Conservation (phyloP, 2,329 filamentous ascomycete species). For the Cyphellophora europaea region DNA sequence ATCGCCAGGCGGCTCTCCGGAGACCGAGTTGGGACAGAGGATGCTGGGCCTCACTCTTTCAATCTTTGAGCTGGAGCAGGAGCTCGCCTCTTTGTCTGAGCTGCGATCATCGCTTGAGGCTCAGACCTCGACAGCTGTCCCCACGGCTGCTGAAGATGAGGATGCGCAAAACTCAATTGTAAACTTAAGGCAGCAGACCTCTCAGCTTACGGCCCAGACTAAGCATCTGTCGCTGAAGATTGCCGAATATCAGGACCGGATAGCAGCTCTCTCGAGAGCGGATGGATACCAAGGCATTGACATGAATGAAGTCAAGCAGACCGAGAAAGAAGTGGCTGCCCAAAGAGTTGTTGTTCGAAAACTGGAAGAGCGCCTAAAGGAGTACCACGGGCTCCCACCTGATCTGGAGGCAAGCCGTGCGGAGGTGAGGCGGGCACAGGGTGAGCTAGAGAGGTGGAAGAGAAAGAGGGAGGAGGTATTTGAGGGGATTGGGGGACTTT, state of each 20-base stretch:
- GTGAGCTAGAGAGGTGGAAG: constrained; percentile 53
- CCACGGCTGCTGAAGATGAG: constrained; percentile 23
- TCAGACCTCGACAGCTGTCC: constrained; percentile 28
- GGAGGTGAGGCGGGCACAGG: constrained; percentile 60
- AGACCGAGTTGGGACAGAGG: constrained; percentile 25
- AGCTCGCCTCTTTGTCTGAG: constrained; percentile 45
- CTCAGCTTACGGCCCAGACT: constrained; percentile 61
- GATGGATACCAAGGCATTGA: constrained; percentile 13
- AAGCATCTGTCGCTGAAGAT: constrained; percentile 59
- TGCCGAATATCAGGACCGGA: constrained; percentile 54
- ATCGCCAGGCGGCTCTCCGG: constrained; percentile 27
- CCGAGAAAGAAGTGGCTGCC: constrained; percentile 47
- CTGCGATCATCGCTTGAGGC: constrained; percentile 45
- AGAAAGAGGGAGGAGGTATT: constrained; percentile 63
- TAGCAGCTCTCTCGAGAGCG: constrained; percentile 33
- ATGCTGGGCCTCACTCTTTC: constrained; percentile 50
- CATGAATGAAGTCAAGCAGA: constrained; percentile 24
- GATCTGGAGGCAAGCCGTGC: constrained; percentile 58
- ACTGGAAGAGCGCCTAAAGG: constrained; percentile 51
- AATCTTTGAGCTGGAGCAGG: constrained; percentile 43
- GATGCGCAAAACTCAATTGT: constrained; percentile 18
- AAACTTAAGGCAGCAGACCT: constrained; percentile 34
- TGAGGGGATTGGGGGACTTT: constrained; percentile 46
- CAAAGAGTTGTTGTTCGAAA: constrained; percentile 44
- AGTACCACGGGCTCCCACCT: constrained; percentile 64